These are phyloP conservation scores for Pyrenophora graminea DNA, from an alignment of 2,329 filamentous ascomycete genomes.

Conservation along the genomic window DNA sequence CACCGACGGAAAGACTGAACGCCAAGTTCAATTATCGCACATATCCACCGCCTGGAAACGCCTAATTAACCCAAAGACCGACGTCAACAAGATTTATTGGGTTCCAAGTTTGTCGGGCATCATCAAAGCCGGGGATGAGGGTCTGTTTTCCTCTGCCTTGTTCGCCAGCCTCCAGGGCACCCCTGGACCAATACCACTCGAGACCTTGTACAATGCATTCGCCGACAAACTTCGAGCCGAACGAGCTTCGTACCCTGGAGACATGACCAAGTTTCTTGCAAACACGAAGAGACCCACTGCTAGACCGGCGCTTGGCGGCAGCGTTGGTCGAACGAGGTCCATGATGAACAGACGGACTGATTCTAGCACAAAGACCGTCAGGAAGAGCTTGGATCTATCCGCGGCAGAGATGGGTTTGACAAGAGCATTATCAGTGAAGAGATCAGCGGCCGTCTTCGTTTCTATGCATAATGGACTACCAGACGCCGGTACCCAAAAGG, in stretches of 20 bases:
- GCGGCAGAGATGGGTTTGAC: slow-evolving; percentile 19
- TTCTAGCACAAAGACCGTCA: slow-evolving; percentile 9
- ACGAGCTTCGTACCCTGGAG: slow-evolving; percentile 28
- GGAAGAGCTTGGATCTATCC: slow-evolving; percentile 27
- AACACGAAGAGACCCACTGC: slow-evolving; percentile 16
- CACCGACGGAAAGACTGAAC: slow-evolving; percentile 18
- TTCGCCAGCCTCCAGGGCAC: slow-evolving; percentile 29
- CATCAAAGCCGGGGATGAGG: slow-evolving; percentile 42
- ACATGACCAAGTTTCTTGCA: slow-evolving; percentile 30
- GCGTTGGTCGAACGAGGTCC: slow-evolving; percentile 24
- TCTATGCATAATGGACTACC: slow-evolving; percentile 17
- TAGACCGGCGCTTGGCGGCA: background rate
- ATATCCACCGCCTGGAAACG: slow-evolving; percentile 27
- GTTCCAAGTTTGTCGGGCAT: slow-evolving; percentile 37
- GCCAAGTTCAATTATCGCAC: slow-evolving; percentile 17
- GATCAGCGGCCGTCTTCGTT: slow-evolving; percentile 15
- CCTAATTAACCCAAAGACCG: slow-evolving; percentile 25
- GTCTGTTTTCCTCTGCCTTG: slow-evolving; percentile 31
- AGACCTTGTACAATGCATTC: slow-evolving; percentile 34
- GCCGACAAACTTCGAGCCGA: slow-evolving; percentile 31
- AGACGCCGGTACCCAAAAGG: slow-evolving; percentile 4
- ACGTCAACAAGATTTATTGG: slow-evolving; percentile 19
- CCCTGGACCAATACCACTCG: slow-evolving; percentile 31
- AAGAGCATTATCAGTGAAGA: slow-evolving; percentile 25
- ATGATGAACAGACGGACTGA: slow-evolving; percentile 21